Evolutionary conservation across 192 early-diverging fungal genomes (phyloP), one percentile per base, ranked within the genome.

Genomic region (Chytriomyces hyalinus): DNA sequence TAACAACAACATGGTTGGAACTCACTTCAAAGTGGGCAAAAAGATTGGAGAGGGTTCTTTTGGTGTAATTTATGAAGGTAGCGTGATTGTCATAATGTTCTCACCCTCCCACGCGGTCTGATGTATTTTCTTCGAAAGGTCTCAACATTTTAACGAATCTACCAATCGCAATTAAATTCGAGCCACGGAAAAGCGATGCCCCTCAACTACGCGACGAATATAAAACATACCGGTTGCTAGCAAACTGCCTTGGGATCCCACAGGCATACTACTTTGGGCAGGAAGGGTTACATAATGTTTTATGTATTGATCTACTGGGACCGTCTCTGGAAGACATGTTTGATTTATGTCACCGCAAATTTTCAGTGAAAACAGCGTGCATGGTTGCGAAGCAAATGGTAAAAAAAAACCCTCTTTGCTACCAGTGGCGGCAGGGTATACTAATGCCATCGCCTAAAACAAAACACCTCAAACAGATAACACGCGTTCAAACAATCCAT

Each of bases 51-150:
- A 96, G 81, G 96, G 96, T 57, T 94, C 93, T 77, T 97, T 97
- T 90, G 96, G 96, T 70, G 90, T 96, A 80, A 96, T 97, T 74
- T 96, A 96, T 83, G 94, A 97, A 92, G 96, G 95, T 94, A 88
- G 80, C 67, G 6, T 22, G 3, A 6, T 49, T 17, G 53, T 22
- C 61, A 76, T 49, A 47, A 26, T 43, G 13, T 46, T 68, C 43
- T 49, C 15, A 11, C 13, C 22, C 59, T 13, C 22, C 2, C n/a
- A 24, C 80, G 44, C 45, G 49, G 3, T 26, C 15, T 78, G 13
- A 65, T 20, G 59, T 5, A 22, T 15, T 65, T 65, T 70, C 48
- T 20, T 73, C 20, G 62, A 46, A 73, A 93, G 91, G 93, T 43
- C 84, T 89, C 76, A 94, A 97, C 77, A 82, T 97, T 75, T 78